phyloP scores from a whole-genome alignment of 768 basidiomycete genomes.

The Polyporus arcularius region DNA sequence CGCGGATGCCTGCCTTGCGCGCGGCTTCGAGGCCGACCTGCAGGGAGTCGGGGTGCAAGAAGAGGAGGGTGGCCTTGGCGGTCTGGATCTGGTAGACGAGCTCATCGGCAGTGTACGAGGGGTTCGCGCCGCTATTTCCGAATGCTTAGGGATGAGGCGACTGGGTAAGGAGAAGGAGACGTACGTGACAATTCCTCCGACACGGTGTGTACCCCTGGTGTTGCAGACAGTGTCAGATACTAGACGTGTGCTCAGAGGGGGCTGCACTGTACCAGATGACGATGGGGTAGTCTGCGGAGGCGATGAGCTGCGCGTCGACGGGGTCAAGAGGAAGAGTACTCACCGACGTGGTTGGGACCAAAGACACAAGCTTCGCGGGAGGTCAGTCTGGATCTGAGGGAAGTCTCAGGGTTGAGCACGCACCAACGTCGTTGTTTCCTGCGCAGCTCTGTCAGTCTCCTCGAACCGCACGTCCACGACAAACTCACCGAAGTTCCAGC shows the following conservation, averaged over 20 bases:
- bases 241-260: not conserved
- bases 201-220: conserved; percentile 48
- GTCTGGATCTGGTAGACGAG: conserved; percentile 32
- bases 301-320: not conserved
- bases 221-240: not conserved
- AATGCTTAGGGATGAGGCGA: not conserved
- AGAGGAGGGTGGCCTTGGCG: conserved; percentile 26
- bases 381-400: not conserved
- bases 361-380: conserved; percentile 54
- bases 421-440: conserved; percentile 57
- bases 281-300: conserved; percentile 25
- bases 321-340: conserved; percentile 1
- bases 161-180: conserved; percentile 25
- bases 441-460: conserved; percentile 1
- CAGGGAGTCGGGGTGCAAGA: conserved; percentile 27
- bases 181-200: conserved; percentile 60
- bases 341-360: conserved; percentile 64
- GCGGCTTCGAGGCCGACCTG: conserved; percentile 27
- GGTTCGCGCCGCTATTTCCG: conserved; percentile 30
- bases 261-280: conserved; percentile 25
- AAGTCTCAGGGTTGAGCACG: conserved; percentile 18
- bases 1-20: conserved; percentile 23
- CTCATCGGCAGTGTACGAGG: conserved; percentile 32
- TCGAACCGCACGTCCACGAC: not conserved
- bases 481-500: conserved; percentile 47